Conservation (phyloP, 139 green algal genomes). For the Coelastrella sp. region DNA sequence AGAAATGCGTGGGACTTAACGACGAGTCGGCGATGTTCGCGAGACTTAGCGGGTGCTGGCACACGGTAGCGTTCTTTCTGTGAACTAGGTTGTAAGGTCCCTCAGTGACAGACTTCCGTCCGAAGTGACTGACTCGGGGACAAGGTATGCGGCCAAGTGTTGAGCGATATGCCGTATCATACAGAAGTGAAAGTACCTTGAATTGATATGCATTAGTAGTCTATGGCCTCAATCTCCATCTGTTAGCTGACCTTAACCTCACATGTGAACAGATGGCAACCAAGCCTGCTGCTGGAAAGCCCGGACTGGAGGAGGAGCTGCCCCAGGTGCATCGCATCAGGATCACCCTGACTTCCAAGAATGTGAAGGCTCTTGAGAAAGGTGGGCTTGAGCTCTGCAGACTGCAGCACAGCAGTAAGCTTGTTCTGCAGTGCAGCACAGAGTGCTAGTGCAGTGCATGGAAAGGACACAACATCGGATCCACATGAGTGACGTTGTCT, state of each 20-base stretch:
- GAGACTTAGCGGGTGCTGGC: not conserved
- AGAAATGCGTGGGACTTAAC: no score
- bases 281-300: constrained; percentile 64
- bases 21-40: no score
- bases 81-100: constrained; percentile 14
- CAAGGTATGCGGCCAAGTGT: constrained; percentile 26
- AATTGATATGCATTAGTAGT: not conserved
- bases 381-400: constrained; percentile 56
- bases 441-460: not conserved
- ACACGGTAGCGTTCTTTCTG: not conserved
- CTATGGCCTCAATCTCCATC: not conserved
- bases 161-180: not conserved
- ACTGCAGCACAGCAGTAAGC: not conserved
- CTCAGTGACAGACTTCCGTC: constrained; percentile 47
- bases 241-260: no score
- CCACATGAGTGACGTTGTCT: not conserved
- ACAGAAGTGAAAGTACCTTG: not conserved
- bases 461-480: not conserved
- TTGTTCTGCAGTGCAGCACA: not conserved
- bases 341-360: constrained; percentile 98
- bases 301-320: constrained; percentile 80
- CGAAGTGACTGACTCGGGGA: constrained; percentile 52
- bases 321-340: constrained; percentile 93
- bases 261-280: constrained; percentile 32
- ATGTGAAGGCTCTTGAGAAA: constrained; percentile 99